Base-by-base conservation (phyloP, 2,329 filamentous ascomycete genomes). In the Karstenula rhodostoma region DNA sequence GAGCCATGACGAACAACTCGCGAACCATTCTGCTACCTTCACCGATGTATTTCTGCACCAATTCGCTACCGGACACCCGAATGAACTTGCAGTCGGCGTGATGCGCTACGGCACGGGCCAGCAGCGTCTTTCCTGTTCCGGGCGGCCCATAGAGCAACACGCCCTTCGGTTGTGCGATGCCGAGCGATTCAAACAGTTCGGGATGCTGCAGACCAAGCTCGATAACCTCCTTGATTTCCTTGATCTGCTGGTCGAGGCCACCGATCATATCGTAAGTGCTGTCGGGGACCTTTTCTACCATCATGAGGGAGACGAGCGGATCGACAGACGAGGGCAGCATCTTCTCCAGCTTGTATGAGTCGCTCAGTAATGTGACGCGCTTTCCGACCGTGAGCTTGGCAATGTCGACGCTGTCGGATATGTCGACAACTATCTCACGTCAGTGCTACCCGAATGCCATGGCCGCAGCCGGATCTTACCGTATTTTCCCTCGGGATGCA, bases 251-350 rank as follows among this genome's bases (percentile, higher is more conserved):
- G 78, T 99, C 95, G 64, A 99, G 84, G 69, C 95, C 95, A 82
- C 95, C 95, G 79, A 99, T 99, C 95, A 99, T 99, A 83, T 99
- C 95, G 85, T 99, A 99, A 77, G 95, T 99, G 83, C 93, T 97
- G 85, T 99, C 95, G 17, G 95, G 95, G 17, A 99, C 95, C 86
- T 99, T 99, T 79, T 99, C 95, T 55, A 99, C 95, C 95, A 99
- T 99, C 95, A 99, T 99, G 78, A 99, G 91, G 37, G 95, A 99
- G 59, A 99, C 95, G 60, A 99, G 90, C 40, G 95, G 95, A 77
- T 99, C 95, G 76, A 99, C 95, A 22, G 95, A 99, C 57, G 95
- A 98, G 22, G 95, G 95, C 10, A 99, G 89, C 83, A 98, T 96
- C 85, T 97, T 97, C 78, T 98, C 95, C 73, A 99, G 90, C 82